Evolutionary conservation across 2,329 filamentous ascomycete species (phyloP).

Genomic region (Sporothrix phasma): DNA sequence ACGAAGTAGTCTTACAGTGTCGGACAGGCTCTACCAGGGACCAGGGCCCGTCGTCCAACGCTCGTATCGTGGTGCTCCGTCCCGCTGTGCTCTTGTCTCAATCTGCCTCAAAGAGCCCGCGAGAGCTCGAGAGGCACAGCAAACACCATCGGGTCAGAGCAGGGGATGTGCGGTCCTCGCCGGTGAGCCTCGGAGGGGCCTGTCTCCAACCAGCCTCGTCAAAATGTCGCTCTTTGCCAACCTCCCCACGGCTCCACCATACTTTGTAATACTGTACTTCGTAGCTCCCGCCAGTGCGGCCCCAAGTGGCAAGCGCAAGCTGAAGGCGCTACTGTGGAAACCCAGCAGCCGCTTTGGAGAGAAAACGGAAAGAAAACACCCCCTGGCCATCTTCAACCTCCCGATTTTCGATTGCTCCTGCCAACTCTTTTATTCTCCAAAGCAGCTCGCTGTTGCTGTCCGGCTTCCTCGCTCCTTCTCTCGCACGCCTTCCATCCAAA

Average conservation of each 20-base stretch:
- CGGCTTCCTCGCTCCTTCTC: background rate
- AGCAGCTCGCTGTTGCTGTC: slow-evolving; percentile 18
- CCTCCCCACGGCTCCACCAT: slow-evolving; percentile 13
- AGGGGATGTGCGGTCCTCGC: background rate
- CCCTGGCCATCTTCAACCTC: slow-evolving; percentile 16
- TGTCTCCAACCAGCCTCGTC: background rate
- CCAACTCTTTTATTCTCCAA: slow-evolving; percentile 18
- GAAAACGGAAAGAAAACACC: slow-evolving; percentile 4
- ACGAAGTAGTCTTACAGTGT: too few species aligned
- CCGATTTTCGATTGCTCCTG: slow-evolving; percentile 10
- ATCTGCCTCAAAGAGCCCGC: background rate
- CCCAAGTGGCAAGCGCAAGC: background rate
- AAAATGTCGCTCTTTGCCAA: slow-evolving; percentile 3
- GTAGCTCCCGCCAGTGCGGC: slow-evolving; percentile 15
- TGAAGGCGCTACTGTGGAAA: slow-evolving; percentile 9
- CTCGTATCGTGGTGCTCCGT: background rate
- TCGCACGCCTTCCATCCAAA: background rate
- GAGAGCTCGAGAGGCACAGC: background rate
- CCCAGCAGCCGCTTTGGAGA: background rate
- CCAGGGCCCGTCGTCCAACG: background rate
- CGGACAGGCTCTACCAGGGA: background rate
- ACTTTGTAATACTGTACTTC: too few species aligned
- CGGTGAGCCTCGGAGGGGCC: background rate
- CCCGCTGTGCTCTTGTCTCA: background rate
- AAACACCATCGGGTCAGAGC: background rate